Evolutionary conservation across 2,329 filamentous ascomycete genomes (phyloP).

Genomic region (Aureobasidium namibiae): DNA sequence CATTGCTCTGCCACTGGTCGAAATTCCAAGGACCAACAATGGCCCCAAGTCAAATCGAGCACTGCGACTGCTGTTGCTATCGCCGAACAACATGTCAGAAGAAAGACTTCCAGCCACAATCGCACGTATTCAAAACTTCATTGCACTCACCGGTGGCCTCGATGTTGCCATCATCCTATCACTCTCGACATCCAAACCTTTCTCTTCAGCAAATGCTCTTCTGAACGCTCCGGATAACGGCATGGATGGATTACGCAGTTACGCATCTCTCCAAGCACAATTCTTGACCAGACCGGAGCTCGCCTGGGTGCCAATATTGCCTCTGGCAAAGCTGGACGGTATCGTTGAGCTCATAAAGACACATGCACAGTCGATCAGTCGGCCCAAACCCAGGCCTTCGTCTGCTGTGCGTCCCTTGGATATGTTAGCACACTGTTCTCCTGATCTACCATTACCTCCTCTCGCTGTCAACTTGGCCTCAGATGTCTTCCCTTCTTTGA

Average conservation of each 20-base stretch:
- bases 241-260: slow-evolving; percentile 18
- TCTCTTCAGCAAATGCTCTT: neutral
- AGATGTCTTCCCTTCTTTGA: slow-evolving; percentile 21
- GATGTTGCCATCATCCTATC: slow-evolving; percentile 26
- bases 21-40: slow-evolving; percentile 1
- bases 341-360: slow-evolving; percentile 20
- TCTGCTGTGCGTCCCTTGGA: slow-evolving; percentile 13
- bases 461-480: slow-evolving; percentile 20
- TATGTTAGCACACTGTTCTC: slow-evolving; percentile 22
- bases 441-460: slow-evolving; percentile 18
- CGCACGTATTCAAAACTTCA: slow-evolving; percentile 25
- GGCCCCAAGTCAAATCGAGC: slow-evolving; percentile 11
- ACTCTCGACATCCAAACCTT: slow-evolving; percentile 17
- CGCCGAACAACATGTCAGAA: slow-evolving; percentile 19
- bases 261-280: slow-evolving; percentile 21
- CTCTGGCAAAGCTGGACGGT: slow-evolving; percentile 17
- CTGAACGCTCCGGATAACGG: neutral
- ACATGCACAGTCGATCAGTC: slow-evolving; percentile 12
- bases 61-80: slow-evolving; percentile 26
- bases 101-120: slow-evolving; percentile 19
- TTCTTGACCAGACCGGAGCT: slow-evolving; percentile 18
- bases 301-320: slow-evolving; percentile 21
- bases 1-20: slow-evolving; percentile 23
- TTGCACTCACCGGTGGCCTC: slow-evolving; percentile 21
- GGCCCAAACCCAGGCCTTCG: slow-evolving; percentile 5